These are phyloP conservation scores for Myxozyma monticola DNA, from an alignment of 805 yeast genomes.

Conservation along the genomic window DNA sequence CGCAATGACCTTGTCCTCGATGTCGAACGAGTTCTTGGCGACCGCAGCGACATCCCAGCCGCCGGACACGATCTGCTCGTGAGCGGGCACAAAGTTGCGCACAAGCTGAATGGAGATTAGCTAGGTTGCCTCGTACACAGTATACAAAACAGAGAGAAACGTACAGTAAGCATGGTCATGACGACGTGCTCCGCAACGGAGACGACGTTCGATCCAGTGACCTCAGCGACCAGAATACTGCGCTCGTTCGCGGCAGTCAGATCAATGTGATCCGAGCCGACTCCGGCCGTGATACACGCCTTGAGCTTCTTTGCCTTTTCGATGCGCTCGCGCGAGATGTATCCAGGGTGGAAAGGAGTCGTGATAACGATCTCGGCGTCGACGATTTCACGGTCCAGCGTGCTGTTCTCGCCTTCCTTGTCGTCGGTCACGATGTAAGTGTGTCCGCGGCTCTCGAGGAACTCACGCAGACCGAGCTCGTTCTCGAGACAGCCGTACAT, in stretches of 20 bases:
- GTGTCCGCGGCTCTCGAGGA: conserved; percentile 67
- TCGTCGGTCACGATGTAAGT: conserved; percentile 62
- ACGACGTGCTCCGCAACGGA: conserved; percentile 82
- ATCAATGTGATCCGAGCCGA: conserved; percentile 81
- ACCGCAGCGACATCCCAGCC: conserved; percentile 77
- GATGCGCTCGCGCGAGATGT: conserved; percentile 65
- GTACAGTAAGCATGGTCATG: conserved; percentile 61
- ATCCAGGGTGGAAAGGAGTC: conserved; percentile 83
- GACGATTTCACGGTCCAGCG: conserved; percentile 61
- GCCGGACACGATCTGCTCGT: conserved; percentile 60
- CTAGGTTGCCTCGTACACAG: background rate
- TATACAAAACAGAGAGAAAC: conserved; percentile 2
- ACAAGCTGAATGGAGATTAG: conserved; percentile 44
- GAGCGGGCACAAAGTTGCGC: conserved; percentile 78
- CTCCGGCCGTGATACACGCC: conserved; percentile 75
- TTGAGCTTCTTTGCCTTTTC: conserved; percentile 70
- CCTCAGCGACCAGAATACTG: conserved; percentile 70
- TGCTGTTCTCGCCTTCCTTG: conserved; percentile 63
- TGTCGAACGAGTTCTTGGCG: conserved; percentile 71
- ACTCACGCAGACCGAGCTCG: conserved; percentile 67
- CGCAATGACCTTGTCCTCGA: conserved; percentile 74
- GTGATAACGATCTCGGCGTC: conserved; percentile 73
- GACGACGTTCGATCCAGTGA: conserved; percentile 77
- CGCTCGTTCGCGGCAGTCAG: conserved; percentile 64
- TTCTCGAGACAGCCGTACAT: conserved; percentile 72